These are phyloP conservation scores for Backusella mclennaniae DNA, from an alignment of 192 early-diverging fungal genomes.

Conservation along the genomic window DNA sequence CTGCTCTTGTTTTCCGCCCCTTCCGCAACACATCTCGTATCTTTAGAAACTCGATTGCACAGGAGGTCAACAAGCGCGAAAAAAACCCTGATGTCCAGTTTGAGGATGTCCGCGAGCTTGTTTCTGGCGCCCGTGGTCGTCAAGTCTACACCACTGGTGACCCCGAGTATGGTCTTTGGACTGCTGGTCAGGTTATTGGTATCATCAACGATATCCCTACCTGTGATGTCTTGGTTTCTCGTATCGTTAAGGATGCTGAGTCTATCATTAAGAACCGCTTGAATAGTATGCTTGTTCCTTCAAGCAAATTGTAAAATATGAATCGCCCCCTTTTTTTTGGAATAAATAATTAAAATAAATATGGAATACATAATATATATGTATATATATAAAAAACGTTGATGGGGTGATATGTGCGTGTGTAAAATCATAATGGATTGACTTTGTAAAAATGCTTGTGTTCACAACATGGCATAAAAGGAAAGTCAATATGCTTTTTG, in stretches of 20 bases:
- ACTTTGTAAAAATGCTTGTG: neutral
- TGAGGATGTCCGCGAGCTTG: conserved; percentile 66
- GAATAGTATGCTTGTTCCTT: conserved; percentile 4
- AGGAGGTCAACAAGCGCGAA: conserved; percentile 70
- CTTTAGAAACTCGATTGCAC: conserved; percentile 68
- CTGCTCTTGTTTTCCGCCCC: conserved; percentile 69
- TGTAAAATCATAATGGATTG: too few relatives aligned
- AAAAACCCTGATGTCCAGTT: conserved; percentile 63
- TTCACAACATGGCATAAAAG: neutral
- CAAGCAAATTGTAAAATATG: conserved; percentile 25
- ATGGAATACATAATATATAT: neutral
- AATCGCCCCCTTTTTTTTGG: neutral
- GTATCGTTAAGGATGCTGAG: conserved; percentile 58
- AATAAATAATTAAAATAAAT: conserved; percentile 7
- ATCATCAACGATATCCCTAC: conserved; percentile 80
- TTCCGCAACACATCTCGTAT: conserved; percentile 79
- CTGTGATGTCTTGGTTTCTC: conserved; percentile 58
- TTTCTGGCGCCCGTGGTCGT: conserved; percentile 60
- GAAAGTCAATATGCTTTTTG: neutral
- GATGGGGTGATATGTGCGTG: too few relatives aligned
- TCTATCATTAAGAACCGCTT: conserved; percentile 34
- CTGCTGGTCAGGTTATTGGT: conserved; percentile 68
- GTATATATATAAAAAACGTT: neutral
- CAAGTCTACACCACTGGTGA: conserved; percentile 57
- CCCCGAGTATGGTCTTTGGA: conserved; percentile 58